Percentiles rank a stretch among this genome's conserved stretches.
These are phyloP conservation scores for Xerocomus cyaneibrunnescens DNA, from an alignment of 1,284 basidiomycete genomes.

Conservation along the genomic window DNA sequence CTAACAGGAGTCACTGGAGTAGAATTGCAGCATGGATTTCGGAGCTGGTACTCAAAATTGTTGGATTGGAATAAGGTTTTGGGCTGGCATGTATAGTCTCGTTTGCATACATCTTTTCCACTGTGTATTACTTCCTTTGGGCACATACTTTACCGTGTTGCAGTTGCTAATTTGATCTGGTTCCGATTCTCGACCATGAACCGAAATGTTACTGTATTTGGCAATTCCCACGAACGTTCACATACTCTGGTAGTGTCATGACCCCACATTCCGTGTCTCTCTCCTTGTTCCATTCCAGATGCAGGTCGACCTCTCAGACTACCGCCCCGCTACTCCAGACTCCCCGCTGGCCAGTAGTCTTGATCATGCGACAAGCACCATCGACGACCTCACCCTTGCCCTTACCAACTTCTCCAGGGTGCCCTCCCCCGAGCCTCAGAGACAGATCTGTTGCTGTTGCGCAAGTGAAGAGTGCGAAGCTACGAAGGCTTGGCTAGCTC, in stretches of 20 bases:
- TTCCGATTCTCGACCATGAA: neutral
- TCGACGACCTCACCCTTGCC: slow-evolving; percentile 75
- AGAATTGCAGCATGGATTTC: slow-evolving; percentile 76
- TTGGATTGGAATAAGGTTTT: slow-evolving; percentile 38
- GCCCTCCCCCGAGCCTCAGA: slow-evolving; percentile 62
- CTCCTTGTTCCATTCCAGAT: slow-evolving; percentile 14
- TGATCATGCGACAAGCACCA: slow-evolving; percentile 60
- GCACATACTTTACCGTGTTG: slow-evolving; percentile 17
- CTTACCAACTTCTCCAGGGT: slow-evolving; percentile 68
- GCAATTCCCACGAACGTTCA: slow-evolving; percentile 23
- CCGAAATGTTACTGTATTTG: slow-evolving; percentile 12
- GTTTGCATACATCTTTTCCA: slow-evolving; percentile 13
- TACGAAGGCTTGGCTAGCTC: slow-evolving; percentile 58
- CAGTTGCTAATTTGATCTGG: slow-evolving; percentile 16
- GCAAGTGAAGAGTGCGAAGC: slow-evolving; percentile 62
- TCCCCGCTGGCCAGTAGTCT: slow-evolving; percentile 58
- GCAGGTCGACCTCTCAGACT: slow-evolving; percentile 19
- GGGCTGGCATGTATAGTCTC: slow-evolving; percentile 22
- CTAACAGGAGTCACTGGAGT: slow-evolving; percentile 55
- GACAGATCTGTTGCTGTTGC: slow-evolving; percentile 62
- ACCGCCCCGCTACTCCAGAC: slow-evolving; percentile 47
- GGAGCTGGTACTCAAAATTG: slow-evolving; percentile 57
- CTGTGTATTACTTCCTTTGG: slow-evolving; percentile 12
- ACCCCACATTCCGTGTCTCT: slow-evolving; percentile 7
- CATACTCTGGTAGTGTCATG: slow-evolving; percentile 1